Evolutionary conservation across 2,329 filamentous ascomycete species (phyloP).

Genomic region (Ophiostoma sp.): DNA sequence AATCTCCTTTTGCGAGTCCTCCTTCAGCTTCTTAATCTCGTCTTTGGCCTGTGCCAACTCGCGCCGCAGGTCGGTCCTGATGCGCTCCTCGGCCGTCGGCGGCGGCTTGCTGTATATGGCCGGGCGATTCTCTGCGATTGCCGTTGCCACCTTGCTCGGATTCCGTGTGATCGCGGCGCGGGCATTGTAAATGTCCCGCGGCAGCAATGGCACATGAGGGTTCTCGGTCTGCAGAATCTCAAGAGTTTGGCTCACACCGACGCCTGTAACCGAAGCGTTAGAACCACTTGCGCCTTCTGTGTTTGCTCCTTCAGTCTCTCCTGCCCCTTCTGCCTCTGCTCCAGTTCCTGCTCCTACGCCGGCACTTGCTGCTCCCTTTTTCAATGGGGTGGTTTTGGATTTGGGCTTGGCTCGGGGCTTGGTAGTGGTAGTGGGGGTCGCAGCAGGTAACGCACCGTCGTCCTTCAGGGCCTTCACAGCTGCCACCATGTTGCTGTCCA

Average conservation of each 20-base stretch:
- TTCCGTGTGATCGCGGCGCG: constrained; percentile 67
- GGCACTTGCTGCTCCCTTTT: constrained; percentile 16
- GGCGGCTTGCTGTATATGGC: constrained; percentile 68
- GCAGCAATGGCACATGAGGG: constrained; percentile 62
- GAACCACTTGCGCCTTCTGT: constrained; percentile 26
- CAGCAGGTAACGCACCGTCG: constrained; percentile 52
- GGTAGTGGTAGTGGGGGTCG: constrained; percentile 18
- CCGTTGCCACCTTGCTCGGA: constrained; percentile 60
- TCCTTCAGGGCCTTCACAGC: constrained; percentile 67
- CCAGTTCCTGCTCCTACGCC: constrained; percentile 8
- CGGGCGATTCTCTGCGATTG: constrained; percentile 60
- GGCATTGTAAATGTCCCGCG: constrained; percentile 67
- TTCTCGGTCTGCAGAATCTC: constrained; percentile 65
- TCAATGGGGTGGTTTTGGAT: constrained; percentile 18
- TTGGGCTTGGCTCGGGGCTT: constrained; percentile 24
- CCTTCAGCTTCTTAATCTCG: constrained; percentile 56
- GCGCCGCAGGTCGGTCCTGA: constrained; percentile 60
- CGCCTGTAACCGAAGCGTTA: constrained; percentile 46
- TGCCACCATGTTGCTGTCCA: constrained; percentile 68
- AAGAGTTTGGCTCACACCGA: constrained; percentile 65
- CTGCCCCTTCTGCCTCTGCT: constrained; percentile 8
- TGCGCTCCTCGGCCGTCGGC: constrained; percentile 63
- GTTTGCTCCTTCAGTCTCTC: background rate
- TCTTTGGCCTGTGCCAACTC: constrained; percentile 61
- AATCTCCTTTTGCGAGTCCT: constrained; percentile 59